Evolutionary conservation across 2,329 filamentous ascomycete genomes (phyloP), one percentile per base, ranked within the genome.

Genomic region (Diplodia mutila): DNA sequence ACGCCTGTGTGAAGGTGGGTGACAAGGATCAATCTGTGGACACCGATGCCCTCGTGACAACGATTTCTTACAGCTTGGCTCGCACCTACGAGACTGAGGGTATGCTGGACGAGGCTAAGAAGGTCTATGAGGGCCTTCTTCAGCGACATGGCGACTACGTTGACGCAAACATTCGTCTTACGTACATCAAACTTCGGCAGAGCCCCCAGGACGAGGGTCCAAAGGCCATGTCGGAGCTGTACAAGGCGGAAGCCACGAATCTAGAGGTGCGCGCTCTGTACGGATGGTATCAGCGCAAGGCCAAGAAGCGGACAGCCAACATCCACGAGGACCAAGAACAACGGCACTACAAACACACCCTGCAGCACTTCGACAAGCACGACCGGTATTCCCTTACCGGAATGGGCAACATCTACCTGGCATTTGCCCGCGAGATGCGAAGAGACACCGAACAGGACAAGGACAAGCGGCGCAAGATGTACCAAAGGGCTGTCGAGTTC

Each of bases 311-410:
- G 67, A 89, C 90, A 3, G 82, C 87, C 63, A 94, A 95, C 75
- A 86, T 97, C 69, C 89, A 89, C 18, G 94, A 98, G 75, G 96
- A 99, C 75, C 89, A 90, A 39, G 95, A 99, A 78, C 90, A 97
- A 74, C 89, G 93, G 3, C 94, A 97, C 77, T 96, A 96, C 85
- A 99, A 98, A 81, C 93, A 97, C 78, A 98, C 94, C 0, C 83
- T 99, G 34, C 93, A 97, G 77, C 89, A 94, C 72, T 91, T 93
- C 77, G 94, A 99, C 82, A 99, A 98, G 84, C 95, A 99, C 77
- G 95, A 99, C 77, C 87, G 93, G n/a, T 99, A 99, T 78, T 93
- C 95, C 4, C 84, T 99, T 32, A 94, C 96, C 29, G 94, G 92
- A 16, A 98, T 99, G 94, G 95, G 95, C 51, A 99, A 99, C 77